phyloP scores from a whole-genome alignment of 1,284 basidiomycete genomes.

The Mycosarcoma maydis region DNA sequence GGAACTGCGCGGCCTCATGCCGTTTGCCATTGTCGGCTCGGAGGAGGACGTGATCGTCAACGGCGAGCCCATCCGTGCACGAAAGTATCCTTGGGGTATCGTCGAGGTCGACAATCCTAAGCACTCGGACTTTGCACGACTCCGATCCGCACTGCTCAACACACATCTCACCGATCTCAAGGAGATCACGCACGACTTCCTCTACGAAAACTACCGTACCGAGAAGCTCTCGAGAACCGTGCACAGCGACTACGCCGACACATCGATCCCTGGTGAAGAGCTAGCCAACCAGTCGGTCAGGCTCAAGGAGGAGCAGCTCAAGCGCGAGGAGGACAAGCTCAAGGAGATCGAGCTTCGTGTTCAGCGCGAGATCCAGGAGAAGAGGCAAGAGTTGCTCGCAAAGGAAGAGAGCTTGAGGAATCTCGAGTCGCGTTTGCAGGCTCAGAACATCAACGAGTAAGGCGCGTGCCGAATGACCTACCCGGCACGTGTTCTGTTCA shows the following conservation, averaged over 20 bases:
- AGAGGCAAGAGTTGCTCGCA: slow-evolving; percentile 85
- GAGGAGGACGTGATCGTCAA: slow-evolving; percentile 95
- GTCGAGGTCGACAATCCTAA: slow-evolving; percentile 98
- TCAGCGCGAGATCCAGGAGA: slow-evolving; percentile 98
- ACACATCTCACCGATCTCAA: slow-evolving; percentile 93
- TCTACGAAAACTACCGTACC: slow-evolving; percentile 91
- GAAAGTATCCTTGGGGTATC: slow-evolving; percentile 96
- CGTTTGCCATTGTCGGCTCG: slow-evolving; percentile 96
- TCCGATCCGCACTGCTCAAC: slow-evolving; percentile 89
- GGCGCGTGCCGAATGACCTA: too few species aligned
- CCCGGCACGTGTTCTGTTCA: too few species aligned
- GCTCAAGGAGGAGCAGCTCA: slow-evolving; percentile 97
- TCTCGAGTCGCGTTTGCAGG: slow-evolving; percentile 86
- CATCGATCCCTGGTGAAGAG: slow-evolving; percentile 76
- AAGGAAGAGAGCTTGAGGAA: slow-evolving; percentile 74
- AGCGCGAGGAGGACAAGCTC: slow-evolving; percentile 81
- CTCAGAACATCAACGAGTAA: slow-evolving; percentile 63
- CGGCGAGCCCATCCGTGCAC: slow-evolving; percentile 87
- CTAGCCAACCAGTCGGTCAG: slow-evolving; percentile 94
- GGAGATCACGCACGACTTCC: slow-evolving; percentile 89
- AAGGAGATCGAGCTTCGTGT: slow-evolving; percentile 98
- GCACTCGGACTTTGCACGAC: slow-evolving; percentile 94
- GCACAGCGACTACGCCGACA: slow-evolving; percentile 73
- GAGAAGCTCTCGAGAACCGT: slow-evolving; percentile 96
- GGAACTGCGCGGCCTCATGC: slow-evolving; percentile 69